These are phyloP conservation scores for Daldinia grandis DNA, from an alignment of 495 filamentous ascomycete species.

Conservation along the genomic window DNA sequence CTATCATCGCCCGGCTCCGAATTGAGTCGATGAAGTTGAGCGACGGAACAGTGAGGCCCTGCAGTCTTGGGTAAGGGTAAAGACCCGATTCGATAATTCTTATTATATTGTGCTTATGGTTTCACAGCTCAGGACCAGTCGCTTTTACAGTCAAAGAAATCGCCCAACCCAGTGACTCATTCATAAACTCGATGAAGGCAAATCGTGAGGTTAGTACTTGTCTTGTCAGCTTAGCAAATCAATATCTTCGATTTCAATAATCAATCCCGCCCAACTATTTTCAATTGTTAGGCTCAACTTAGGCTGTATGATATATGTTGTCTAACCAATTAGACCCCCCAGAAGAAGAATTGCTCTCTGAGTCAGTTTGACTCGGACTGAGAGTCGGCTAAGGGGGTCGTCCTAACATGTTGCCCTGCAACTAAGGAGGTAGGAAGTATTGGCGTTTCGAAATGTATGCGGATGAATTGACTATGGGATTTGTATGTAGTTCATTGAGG, in stretches of 20 bases:
- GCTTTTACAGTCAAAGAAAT: background rate
- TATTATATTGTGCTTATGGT: background rate
- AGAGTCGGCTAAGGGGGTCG: background rate
- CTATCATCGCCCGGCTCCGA: background rate
- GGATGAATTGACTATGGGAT: background rate
- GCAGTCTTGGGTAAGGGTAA: background rate
- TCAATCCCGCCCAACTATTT: background rate
- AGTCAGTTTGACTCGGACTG: background rate
- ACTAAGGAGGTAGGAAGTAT: background rate
- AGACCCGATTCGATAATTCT: conserved; percentile 5
- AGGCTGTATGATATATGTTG: background rate
- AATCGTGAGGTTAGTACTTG: background rate
- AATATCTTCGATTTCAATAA: background rate
- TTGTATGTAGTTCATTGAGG: background rate
- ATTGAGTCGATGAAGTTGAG: background rate
- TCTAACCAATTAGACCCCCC: background rate
- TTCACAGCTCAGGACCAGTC: background rate
- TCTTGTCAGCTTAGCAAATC: background rate
- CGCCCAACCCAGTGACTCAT: background rate
- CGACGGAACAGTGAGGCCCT: background rate
- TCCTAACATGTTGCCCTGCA: background rate
- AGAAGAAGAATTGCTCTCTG: background rate
- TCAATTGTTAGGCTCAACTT: background rate
- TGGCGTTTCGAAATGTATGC: background rate
- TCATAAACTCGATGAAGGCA: background rate